Percentiles rank a stretch among this genome's conserved stretches.
Conservation (phyloP, 2,329 filamentous ascomycete genomes). For the Xylariales sp. region DNA sequence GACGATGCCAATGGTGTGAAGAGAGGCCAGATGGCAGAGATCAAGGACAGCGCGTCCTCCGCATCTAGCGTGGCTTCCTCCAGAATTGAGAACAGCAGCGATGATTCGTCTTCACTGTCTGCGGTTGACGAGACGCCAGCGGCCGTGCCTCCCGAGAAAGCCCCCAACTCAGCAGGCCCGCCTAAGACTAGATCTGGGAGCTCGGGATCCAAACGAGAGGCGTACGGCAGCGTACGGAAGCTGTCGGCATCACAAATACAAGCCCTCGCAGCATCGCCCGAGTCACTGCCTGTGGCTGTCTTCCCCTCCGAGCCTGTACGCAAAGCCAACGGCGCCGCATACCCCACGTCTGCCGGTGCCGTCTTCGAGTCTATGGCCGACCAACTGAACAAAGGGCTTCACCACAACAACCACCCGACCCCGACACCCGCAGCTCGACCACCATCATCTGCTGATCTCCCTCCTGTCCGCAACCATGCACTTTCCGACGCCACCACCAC, state of each 20-base stretch:
- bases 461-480: too few species aligned
- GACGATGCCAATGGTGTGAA: too few species aligned
- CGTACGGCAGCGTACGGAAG: constrained; percentile 36
- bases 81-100: neutral
- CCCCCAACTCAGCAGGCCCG: neutral
- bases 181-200: neutral
- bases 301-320: constrained; percentile 21
- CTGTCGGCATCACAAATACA: constrained; percentile 57
- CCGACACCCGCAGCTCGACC: too few species aligned
- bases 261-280: constrained; percentile 50
- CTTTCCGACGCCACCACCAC: constrained; percentile 12
- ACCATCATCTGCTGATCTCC: too few species aligned
- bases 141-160: neutral
- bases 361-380: constrained; percentile 30
- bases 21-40: neutral
- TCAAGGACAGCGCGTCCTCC: constrained; percentile 4
- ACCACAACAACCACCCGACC: constrained; percentile 18
- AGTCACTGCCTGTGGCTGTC: constrained; percentile 52
- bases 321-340: constrained; percentile 29
- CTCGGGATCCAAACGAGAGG: neutral
- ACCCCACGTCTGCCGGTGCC: constrained; percentile 30
- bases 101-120: constrained; percentile 2
- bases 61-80: neutral
- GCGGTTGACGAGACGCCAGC: neutral
- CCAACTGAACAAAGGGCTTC: constrained; percentile 22